phyloP scores from a whole-genome alignment of 768 basidiomycete genomes.

The Podaxis carcinomalis region DNA sequence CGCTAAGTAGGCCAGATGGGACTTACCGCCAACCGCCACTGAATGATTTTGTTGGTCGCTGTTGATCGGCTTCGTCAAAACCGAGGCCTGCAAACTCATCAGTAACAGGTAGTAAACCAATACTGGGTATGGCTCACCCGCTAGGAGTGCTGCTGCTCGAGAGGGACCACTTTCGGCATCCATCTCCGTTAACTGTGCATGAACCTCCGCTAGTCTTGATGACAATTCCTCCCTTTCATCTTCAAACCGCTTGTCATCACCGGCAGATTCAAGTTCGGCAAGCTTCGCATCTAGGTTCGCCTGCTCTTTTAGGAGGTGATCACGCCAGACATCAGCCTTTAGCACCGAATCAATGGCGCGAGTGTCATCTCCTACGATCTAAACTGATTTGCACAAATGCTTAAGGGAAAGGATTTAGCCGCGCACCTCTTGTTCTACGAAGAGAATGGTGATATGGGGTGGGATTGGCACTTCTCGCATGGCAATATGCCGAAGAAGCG shows the following conservation, averaged over 20 bases:
- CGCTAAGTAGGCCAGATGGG: background rate
- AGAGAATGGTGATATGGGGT: conserved; percentile 91
- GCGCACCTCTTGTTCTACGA: conserved; percentile 94
- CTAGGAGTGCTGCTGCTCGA: conserved; percentile 82
- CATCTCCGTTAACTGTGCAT: conserved; percentile 91
- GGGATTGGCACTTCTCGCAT: conserved; percentile 94
- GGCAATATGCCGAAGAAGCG: conserved; percentile 89
- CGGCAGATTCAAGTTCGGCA: conserved; percentile 63
- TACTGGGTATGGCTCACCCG: conserved; percentile 45
- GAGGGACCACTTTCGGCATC: conserved; percentile 98
- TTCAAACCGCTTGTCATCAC: conserved; percentile 76
- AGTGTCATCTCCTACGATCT: conserved; percentile 95
- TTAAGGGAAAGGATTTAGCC: background rate
- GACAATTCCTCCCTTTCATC: conserved; percentile 85
- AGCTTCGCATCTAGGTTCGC: conserved; percentile 67
- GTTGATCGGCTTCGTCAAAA: conserved; percentile 86
- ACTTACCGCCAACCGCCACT: conserved; percentile 91
- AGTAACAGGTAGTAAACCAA: background rate
- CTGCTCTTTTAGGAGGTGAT: conserved; percentile 87
- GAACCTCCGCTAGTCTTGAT: conserved; percentile 81
- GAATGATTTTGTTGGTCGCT: conserved; percentile 77
- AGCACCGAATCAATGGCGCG: conserved; percentile 89
- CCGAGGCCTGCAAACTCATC: conserved; percentile 61
- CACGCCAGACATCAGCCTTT: conserved; percentile 99
- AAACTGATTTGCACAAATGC: conserved; percentile 4